Evolutionary conservation across 306 rosid species (phyloP), one percentile per base, ranked within the genome.

Genomic region (Crataegus laevigata): DNA sequence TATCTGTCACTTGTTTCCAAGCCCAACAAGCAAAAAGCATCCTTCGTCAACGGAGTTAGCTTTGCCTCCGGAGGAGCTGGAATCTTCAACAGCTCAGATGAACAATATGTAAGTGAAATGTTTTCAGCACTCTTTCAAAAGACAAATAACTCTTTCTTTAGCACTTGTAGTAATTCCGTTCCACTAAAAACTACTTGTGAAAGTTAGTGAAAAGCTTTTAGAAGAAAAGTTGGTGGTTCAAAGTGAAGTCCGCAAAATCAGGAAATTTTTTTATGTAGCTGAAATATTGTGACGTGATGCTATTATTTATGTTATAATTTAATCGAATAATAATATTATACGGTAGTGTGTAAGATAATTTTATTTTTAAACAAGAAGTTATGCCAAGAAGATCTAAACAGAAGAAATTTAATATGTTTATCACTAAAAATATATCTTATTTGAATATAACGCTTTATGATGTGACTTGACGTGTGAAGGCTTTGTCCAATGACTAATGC

Each of bases 11-110:
- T 89, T 9, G 36, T 25, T 8, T 78, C 91, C 63, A 89, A 71
- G 71, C 71, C 47, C 28, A 83, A 75, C 71, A 77, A 67, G 69
- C 69, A 40, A 52, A 72, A 76, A 14, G 68, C 42, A 3, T 79
- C 91, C 24, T 78, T 83, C 14, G 36, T 77, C 11, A 79, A 69
- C 15, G 98, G 98, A 76, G 84, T 90, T 73, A 94, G 90, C 88
- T 91, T 94, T 59, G 98, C 96, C 45, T 94, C 96, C 2, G 92
- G 87, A 71, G 97, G 97, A 58, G 98, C 98, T 43, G 97, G 96
- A 79, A 94, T 91, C 76, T 89, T 91, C 58, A 85, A 86, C 22
- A 88, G 87, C 64, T 75, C 86, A 3, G 87, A 89, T 62, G 58
- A 75, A 19, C 69, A 54, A 36, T 81, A 25, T 42, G 97, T 91